Conservation (phyloP, 83 land plant species). For the Picea abies region DNA sequence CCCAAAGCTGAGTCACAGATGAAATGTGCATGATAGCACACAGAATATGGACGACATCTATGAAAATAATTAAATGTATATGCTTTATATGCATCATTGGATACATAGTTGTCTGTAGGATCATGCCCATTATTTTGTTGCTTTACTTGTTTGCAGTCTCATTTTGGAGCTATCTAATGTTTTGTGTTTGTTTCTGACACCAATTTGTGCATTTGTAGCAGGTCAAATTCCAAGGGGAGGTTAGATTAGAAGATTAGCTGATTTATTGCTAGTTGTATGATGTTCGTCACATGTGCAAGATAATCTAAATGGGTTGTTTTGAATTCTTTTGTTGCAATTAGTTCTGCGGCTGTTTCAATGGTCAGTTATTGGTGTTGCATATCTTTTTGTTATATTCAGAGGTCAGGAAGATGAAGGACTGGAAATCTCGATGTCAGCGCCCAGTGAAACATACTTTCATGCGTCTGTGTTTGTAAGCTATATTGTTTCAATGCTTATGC, state of each 20-base stretch:
- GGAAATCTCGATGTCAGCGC: slow-evolving; percentile 10
- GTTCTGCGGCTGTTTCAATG: neutral
- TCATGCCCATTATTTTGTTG: neutral
- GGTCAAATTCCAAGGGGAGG: neutral
- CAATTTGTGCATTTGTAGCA: neutral
- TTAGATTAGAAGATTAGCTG: neutral
- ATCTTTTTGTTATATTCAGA: neutral
- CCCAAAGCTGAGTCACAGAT: neutral
- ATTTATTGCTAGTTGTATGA: neutral
- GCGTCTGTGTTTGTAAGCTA: slow-evolving; percentile 11
- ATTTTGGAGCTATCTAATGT: neutral
- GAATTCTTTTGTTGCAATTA: neutral
- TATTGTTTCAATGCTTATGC: neutral
- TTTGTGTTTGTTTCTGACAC: neutral
- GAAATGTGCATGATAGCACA: neutral
- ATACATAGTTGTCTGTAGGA: neutral
- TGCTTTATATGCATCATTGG: neutral
- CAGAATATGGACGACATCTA: neutral
- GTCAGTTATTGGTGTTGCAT: neutral
- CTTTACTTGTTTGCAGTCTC: neutral
- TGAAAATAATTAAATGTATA: neutral
- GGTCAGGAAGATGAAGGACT: slow-evolving; percentile 10
- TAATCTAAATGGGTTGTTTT: neutral
- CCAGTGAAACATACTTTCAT: slow-evolving; percentile 12
- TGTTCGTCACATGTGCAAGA: neutral